These are phyloP conservation scores for Magnaporthales sp. DNA, from an alignment of 2,329 filamentous ascomycete genomes.

Conservation along the genomic window DNA sequence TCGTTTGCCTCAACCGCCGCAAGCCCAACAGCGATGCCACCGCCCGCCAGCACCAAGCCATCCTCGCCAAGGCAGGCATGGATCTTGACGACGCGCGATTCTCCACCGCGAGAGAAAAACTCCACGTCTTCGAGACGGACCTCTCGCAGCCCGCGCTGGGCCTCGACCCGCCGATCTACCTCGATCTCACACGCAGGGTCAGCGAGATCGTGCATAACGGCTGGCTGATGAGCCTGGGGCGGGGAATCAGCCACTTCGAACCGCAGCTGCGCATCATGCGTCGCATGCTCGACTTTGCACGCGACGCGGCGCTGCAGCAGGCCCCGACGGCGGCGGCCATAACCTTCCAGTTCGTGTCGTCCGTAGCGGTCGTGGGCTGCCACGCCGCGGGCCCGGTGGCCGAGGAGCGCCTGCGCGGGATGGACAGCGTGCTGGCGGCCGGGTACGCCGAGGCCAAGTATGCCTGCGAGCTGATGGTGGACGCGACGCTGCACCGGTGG, in stretches of 20 bases:
- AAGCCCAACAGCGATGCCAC: conserved; percentile 15
- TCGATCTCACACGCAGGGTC: conserved; percentile 23
- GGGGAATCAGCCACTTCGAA: conserved; percentile 28
- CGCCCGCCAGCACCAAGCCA: conserved; percentile 24
- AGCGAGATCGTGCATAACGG: conserved; percentile 44
- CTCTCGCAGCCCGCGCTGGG: conserved; percentile 8
- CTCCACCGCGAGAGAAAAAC: conserved; percentile 19
- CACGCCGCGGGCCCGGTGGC: conserved; percentile 21
- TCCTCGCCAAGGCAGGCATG: conserved; percentile 9
- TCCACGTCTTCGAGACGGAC: conserved; percentile 27
- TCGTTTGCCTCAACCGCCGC: conserved; percentile 37
- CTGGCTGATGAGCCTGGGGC: conserved; percentile 38
- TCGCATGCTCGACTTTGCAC: conserved; percentile 36
- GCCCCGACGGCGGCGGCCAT: conserved; percentile 12
- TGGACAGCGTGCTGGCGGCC: conserved; percentile 27
- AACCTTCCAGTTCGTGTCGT: conserved; percentile 32
- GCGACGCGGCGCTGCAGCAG: conserved; percentile 16
- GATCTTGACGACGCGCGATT: background rate
- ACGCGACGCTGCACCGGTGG: conserved; percentile 33
- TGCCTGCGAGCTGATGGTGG: conserved; percentile 39
- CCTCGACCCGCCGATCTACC: conserved; percentile 21
- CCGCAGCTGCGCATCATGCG: conserved; percentile 34
- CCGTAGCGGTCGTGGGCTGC: conserved; percentile 27
- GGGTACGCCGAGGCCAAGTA: conserved; percentile 46
- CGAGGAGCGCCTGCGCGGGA: conserved; percentile 31